Conservation (phyloP, 805 yeast genomes). For the Lipomyces japonicus region DNA sequence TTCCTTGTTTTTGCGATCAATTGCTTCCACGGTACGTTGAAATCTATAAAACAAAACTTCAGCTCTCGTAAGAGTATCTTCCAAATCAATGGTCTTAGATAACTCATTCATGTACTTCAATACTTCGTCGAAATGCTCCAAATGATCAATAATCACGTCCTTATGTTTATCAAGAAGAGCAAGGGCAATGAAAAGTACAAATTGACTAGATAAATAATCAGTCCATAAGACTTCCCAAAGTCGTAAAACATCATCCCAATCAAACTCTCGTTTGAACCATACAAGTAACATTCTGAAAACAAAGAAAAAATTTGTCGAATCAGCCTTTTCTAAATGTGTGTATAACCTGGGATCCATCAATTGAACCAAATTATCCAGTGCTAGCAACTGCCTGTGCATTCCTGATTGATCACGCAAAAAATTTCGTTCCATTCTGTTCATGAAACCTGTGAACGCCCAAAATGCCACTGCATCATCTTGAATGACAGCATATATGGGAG, state of each 20-base stretch:
- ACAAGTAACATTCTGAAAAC: conserved; percentile 92
- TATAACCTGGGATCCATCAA: conserved; percentile 84
- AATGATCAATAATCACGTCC: conserved; percentile 66
- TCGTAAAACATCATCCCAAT: conserved; percentile 66
- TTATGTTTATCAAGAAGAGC: conserved; percentile 88
- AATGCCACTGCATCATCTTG: conserved; percentile 76
- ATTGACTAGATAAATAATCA: conserved; percentile 79
- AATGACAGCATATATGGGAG: conserved; percentile 67
- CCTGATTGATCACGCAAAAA: conserved; percentile 90
- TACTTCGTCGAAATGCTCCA: conserved; percentile 82
- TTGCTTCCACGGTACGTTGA: conserved; percentile 70
- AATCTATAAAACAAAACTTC: conserved; percentile 80
- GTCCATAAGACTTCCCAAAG: conserved; percentile 96
- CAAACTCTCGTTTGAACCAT: conserved; percentile 91
- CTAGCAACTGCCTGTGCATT: conserved; percentile 81
- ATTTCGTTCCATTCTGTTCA: conserved; percentile 94
- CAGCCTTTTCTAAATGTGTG: conserved; percentile 79
- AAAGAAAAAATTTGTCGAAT: conserved; percentile 84
- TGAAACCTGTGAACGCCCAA: conserved; percentile 82
- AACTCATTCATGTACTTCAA: conserved; percentile 89
- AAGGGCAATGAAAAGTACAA: conserved; percentile 79
- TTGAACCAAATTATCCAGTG: conserved; percentile 79
- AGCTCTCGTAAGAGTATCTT: conserved; percentile 75
- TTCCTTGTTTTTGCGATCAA: conserved; percentile 46
- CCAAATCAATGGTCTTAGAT: conserved; percentile 67